A percentile compares a stretch with the other conserved stretches of the same genome.
Conservation (phyloP, 192 early-diverging fungal genomes). For the Backusella luteola region DNA sequence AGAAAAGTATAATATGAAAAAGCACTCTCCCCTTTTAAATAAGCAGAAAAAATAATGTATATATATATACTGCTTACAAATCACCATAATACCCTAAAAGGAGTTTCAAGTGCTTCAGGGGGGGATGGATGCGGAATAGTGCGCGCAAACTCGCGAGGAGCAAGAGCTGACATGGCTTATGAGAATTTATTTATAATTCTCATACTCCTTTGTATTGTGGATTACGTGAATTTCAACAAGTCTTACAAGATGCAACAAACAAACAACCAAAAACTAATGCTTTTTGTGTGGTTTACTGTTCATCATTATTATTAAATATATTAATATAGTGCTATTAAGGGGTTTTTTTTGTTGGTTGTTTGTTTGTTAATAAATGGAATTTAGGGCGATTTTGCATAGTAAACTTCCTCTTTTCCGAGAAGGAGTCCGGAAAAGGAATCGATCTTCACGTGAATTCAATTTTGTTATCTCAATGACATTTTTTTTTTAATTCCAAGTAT, state of each 20-base stretch:
- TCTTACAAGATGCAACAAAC: background rate
- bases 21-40: background rate
- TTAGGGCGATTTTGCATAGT: background rate
- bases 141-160: background rate
- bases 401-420: background rate
- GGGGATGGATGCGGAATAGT: background rate
- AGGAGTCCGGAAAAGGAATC: background rate
- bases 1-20: background rate
- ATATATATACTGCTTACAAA: background rate
- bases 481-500: background rate
- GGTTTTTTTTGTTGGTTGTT: too few relatives aligned
- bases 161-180: background rate
- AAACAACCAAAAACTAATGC: background rate
- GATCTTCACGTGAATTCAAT: background rate
- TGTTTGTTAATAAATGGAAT: background rate
- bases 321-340: background rate
- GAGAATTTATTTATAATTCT: slow-evolving; percentile 1
- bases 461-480: background rate
- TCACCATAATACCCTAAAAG: background rate
- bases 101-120: background rate
- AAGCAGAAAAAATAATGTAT: background rate
- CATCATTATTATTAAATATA: background rate
- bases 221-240: background rate
- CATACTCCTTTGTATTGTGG: background rate
- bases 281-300: background rate